phyloP scores from a whole-genome alignment of 805 yeast genomes.

The Spathaspora arborariae region DNA sequence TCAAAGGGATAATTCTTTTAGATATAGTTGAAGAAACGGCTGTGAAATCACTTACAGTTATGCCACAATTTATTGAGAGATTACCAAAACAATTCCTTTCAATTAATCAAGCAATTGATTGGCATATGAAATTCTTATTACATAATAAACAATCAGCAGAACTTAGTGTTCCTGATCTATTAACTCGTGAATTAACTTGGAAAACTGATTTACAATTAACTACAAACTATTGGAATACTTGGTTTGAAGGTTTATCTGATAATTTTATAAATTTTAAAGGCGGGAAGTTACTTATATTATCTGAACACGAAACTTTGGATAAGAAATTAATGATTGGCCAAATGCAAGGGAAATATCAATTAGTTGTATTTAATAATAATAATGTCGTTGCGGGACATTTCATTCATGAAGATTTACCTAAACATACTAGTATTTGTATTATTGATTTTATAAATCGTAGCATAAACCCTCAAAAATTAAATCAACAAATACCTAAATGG shows the following conservation, averaged over 20 bases:
- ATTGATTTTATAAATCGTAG: constrained; percentile 48
- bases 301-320: constrained; percentile 88
- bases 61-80: constrained; percentile 61
- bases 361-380: constrained; percentile 66
- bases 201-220: constrained; percentile 60
- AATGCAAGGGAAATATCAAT: constrained; percentile 96
- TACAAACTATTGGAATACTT: constrained; percentile 67
- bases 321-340: constrained; percentile 87
- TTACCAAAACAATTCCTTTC: constrained; percentile 61
- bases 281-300: constrained; percentile 72
- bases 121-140: constrained; percentile 66
- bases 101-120: constrained; percentile 61
- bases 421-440: constrained; percentile 55
- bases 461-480: constrained; percentile 29
- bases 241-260: constrained; percentile 74
- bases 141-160: constrained; percentile 59
- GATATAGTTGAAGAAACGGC: constrained; percentile 97
- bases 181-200: constrained; percentile 49
- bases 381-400: constrained; percentile 76
- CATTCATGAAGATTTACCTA: constrained; percentile 88
- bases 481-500: constrained; percentile 33
- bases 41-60: constrained; percentile 57
- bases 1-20: constrained; percentile 71
- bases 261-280: constrained; percentile 36
- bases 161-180: constrained; percentile 73